Conservation (phyloP, 441 rosid species). For the Arabidopsis lyrata region DNA sequence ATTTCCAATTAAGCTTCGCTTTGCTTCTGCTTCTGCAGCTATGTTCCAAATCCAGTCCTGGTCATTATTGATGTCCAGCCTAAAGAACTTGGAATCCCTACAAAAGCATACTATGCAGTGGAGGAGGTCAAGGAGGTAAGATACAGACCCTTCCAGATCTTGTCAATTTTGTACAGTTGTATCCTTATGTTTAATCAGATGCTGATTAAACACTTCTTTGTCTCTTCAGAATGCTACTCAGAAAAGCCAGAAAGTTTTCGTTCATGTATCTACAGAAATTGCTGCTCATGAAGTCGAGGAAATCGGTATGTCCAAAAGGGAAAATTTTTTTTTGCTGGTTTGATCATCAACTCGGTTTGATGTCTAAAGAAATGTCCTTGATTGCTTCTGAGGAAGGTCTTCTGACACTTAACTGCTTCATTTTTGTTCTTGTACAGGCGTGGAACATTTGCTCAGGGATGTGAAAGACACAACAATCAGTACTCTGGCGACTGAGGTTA, state of each 20-base stretch:
- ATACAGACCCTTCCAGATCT: not conserved
- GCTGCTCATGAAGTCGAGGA: constrained; percentile 81
- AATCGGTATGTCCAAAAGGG: constrained; percentile 55
- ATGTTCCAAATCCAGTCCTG: constrained; percentile 66
- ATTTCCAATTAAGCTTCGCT: constrained; percentile 4
- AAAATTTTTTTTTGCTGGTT: not conserved
- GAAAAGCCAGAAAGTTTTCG: constrained; percentile 92
- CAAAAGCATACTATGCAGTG: constrained; percentile 67
- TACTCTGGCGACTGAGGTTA: constrained; percentile 91
- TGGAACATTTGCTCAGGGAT: constrained; percentile 75
- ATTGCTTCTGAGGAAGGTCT: constrained; percentile 14
- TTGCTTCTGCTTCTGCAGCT: constrained; percentile 49
- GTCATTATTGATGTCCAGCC: constrained; percentile 76
- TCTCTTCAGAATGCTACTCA: constrained; percentile 84
- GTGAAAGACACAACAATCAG: constrained; percentile 79
- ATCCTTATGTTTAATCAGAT: constrained; percentile 1
- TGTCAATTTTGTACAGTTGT: not conserved
- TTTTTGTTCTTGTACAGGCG: constrained; percentile 49
- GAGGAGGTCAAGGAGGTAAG: constrained; percentile 78
- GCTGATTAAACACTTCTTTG: not conserved
- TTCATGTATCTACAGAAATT: constrained; percentile 82
- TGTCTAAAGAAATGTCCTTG: not conserved
- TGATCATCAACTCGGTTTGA: constrained; percentile 5
- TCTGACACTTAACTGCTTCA: constrained; percentile 17
- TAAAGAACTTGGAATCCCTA: constrained; percentile 72